These are phyloP conservation scores for Neofusicoccum parvum DNA, from an alignment of 2,329 filamentous ascomycete species.

Conservation along the genomic window DNA sequence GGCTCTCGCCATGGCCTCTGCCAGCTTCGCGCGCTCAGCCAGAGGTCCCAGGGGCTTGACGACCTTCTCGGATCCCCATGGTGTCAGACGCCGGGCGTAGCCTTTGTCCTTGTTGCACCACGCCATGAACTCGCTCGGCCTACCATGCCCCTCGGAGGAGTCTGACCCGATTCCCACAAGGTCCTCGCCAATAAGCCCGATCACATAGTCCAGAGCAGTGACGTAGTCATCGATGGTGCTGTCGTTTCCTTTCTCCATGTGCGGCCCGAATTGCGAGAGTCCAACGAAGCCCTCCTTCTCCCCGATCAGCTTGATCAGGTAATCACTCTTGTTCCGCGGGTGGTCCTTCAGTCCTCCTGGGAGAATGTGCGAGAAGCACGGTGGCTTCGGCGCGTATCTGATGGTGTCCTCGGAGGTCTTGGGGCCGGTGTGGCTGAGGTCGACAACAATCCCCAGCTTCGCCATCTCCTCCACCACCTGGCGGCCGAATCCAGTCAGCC, in stretches of 20 bases:
- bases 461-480: slow-evolving; percentile 41
- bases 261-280: slow-evolving; percentile 43
- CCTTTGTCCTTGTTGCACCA: slow-evolving; percentile 49
- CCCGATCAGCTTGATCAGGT: slow-evolving; percentile 40
- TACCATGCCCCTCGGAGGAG: slow-evolving; percentile 43
- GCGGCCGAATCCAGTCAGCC: slow-evolving; percentile 40
- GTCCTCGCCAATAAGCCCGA: slow-evolving; percentile 40
- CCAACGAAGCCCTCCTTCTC: slow-evolving; percentile 44
- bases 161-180: slow-evolving; percentile 44
- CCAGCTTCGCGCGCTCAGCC: slow-evolving; percentile 39
- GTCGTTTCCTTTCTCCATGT: slow-evolving; percentile 45
- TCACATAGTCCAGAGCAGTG: slow-evolving; percentile 43
- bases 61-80: slow-evolving; percentile 45
- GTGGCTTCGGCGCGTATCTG: slow-evolving; percentile 41
- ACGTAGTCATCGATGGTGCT: slow-evolving; percentile 48
- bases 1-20: slow-evolving; percentile 41
- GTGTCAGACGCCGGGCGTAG: slow-evolving; percentile 41
- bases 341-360: slow-evolving; percentile 41
- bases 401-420: slow-evolving; percentile 33
- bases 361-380: slow-evolving; percentile 45
- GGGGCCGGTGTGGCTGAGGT: slow-evolving; percentile 41
- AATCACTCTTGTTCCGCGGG: slow-evolving; percentile 43
- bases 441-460: slow-evolving; percentile 40
- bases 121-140: slow-evolving; percentile 44
- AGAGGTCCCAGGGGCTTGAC: slow-evolving; percentile 44